Conservation (phyloP, 2,329 filamentous ascomycete species). For the Penicillium rolfsii region DNA sequence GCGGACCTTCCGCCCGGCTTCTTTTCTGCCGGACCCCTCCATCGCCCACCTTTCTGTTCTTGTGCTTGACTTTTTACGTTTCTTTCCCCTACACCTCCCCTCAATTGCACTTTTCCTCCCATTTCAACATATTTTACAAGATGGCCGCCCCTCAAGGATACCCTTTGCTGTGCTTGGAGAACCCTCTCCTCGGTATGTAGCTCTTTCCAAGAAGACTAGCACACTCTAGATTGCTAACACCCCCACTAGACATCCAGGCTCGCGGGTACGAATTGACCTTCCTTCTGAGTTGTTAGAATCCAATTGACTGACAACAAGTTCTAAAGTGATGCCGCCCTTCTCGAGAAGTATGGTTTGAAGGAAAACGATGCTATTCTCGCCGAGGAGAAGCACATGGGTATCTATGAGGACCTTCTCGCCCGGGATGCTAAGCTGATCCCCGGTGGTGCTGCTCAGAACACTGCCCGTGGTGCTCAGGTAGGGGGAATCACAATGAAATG, state of each 20-base stretch:
- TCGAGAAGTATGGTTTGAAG: conserved; percentile 92
- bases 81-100: conserved; percentile 6
- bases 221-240: conserved; percentile 27
- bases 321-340: conserved; percentile 74
- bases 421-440: conserved; percentile 92
- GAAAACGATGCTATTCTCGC: conserved; percentile 97
- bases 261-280: conserved; percentile 55
- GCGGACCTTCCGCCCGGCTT: conserved; percentile 23
- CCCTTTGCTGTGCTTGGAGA: conserved; percentile 91
- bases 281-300: conserved; percentile 11
- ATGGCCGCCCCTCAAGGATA: conserved; percentile 82
- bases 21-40: conserved; percentile 33
- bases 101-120: conserved; percentile 11
- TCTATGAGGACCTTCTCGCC: conserved; percentile 94
- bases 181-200: conserved; percentile 81
- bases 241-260: conserved; percentile 79
- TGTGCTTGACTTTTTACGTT: conserved; percentile 9
- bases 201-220: background rate
- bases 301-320: conserved; percentile 6
- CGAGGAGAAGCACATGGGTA: conserved; percentile 81
- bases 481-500: background rate
- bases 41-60: conserved; percentile 19
- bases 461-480: conserved; percentile 85
- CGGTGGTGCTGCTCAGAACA: conserved; percentile 96
- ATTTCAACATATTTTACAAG: conserved; percentile 31